Evolutionary conservation across 1,284 basidiomycete species (phyloP).

Genomic region (Ceratobasidium sp.): DNA sequence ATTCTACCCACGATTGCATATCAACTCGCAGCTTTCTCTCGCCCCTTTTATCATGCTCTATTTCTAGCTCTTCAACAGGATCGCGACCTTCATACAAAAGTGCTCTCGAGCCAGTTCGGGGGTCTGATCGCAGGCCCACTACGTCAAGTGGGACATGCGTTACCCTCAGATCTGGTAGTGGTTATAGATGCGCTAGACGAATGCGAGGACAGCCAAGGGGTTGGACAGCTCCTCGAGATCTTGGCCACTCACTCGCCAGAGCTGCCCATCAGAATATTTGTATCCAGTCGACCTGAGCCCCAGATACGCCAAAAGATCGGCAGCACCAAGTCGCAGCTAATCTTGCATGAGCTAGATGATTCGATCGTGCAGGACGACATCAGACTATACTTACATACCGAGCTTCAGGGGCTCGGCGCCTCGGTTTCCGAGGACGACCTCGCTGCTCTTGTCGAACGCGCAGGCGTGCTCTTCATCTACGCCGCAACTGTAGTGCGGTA

Average conservation of each 20-base stretch:
- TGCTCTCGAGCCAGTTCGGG: slow-evolving; percentile 22
- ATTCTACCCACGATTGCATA: slow-evolving; percentile 37
- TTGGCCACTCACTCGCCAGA: background rate
- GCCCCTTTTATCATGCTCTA: background rate
- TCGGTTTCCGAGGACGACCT: background rate
- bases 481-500: slow-evolving; percentile 24
- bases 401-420: background rate
- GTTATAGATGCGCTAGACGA: slow-evolving; percentile 39
- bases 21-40: slow-evolving; percentile 28
- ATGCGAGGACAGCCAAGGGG: slow-evolving; percentile 21
- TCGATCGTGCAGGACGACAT: slow-evolving; percentile 37
- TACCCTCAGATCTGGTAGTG: background rate
- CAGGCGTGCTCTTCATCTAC: slow-evolving; percentile 21
- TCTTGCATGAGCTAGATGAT: slow-evolving; percentile 35
- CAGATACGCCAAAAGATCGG: background rate
- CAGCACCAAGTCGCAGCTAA: background rate
- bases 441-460: background rate
- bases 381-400: slow-evolving; percentile 7
- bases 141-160: background rate
- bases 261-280: slow-evolving; percentile 29
- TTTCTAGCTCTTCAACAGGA: background rate
- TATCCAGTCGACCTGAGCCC: slow-evolving; percentile 38
- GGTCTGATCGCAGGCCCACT: slow-evolving; percentile 19
- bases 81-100: background rate
- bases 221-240: background rate